Evolutionary conservation across 2,329 filamentous ascomycete species (phyloP), one percentile per base, ranked within the genome.

Genomic region (Phaeosphaeriaceae sp.): DNA sequence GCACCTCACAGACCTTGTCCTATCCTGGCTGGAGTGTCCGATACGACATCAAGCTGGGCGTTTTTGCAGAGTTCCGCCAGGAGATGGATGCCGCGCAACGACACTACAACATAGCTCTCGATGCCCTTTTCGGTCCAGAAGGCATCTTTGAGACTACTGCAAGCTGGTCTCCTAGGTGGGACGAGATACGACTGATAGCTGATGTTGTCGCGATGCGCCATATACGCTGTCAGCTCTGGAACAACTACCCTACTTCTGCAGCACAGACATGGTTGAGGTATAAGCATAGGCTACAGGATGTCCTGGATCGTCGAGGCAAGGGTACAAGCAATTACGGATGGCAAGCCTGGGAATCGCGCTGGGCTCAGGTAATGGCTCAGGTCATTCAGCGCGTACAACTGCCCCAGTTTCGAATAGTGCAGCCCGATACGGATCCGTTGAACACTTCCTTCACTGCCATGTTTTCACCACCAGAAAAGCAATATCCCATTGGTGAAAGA

Each of bases 51-150:
- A 99, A 99, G 75, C 85, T 93, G 19, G 94, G 90, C 7, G 83
- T 97, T 0, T 91, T 98, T 72, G 92, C 93, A 25, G 94, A 98
- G 72, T 97, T 96, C 66, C 87, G 95, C 9, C 91, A 96, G 72
- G 95, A 98, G 75, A 91, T 94, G 84, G 94, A 97, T 72, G 88
- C 88, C 21, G 93, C 95, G 0, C 84, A 92, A 70, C 87, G 93
- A 45, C 93, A 92, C 53, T 97, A 93, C 67, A 92, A 95, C 71
- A 89, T 89, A 74, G 92, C 93, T 3, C 93, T 98, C 66, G 92
- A 96, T 52, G 88, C 87, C 21, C 79, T 99, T 11, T 86, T 98
- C 62, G 89, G 91, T 19, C 83, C 89, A 25, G 94, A 97, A 59
- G 81, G 81, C 69, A 86, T 97, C 7, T 88, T 97, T 67, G 93